Conservation (phyloP, 176 grass and related monocot species). For the Paspalum vaginatum region DNA sequence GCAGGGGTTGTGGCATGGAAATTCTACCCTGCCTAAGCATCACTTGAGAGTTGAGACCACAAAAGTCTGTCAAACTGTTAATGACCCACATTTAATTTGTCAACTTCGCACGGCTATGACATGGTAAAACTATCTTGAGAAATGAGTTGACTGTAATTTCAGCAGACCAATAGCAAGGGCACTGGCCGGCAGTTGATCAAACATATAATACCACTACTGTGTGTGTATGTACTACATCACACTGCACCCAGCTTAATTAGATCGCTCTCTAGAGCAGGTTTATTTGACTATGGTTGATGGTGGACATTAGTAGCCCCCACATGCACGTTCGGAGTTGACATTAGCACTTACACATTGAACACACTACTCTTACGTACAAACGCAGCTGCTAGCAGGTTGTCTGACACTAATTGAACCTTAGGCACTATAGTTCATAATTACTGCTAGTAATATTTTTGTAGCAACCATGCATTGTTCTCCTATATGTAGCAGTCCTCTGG, state of each 20-base stretch:
- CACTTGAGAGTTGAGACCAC: not conserved
- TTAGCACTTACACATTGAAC: too few species aligned
- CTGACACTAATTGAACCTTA: not conserved
- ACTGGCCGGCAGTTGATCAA: not conserved
- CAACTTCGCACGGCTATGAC: not conserved
- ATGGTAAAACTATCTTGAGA: not conserved
- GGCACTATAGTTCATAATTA: not conserved
- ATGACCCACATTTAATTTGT: not conserved
- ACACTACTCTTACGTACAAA: not conserved
- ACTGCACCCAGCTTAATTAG: not conserved
- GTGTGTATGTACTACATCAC: not conserved
- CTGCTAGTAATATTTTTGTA: not conserved
- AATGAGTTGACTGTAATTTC: not conserved
- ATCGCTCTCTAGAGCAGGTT: slow-evolving; percentile 6
- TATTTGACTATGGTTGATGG: not conserved
- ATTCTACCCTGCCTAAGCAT: not conserved
- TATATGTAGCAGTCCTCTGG: not conserved
- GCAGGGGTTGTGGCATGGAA: not conserved
- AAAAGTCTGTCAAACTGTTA: not conserved
- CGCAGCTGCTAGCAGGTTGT: not conserved
- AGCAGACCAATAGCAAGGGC: too few species aligned
- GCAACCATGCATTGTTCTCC: not conserved
- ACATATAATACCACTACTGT: not conserved
- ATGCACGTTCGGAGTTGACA: slow-evolving; percentile 33
- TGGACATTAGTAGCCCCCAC: not conserved